A percentile compares a stretch with the other conserved stretches of the same genome.
phyloP scores from a whole-genome alignment of 2,329 filamentous ascomycete genomes.

The Huntiella savannae region DNA sequence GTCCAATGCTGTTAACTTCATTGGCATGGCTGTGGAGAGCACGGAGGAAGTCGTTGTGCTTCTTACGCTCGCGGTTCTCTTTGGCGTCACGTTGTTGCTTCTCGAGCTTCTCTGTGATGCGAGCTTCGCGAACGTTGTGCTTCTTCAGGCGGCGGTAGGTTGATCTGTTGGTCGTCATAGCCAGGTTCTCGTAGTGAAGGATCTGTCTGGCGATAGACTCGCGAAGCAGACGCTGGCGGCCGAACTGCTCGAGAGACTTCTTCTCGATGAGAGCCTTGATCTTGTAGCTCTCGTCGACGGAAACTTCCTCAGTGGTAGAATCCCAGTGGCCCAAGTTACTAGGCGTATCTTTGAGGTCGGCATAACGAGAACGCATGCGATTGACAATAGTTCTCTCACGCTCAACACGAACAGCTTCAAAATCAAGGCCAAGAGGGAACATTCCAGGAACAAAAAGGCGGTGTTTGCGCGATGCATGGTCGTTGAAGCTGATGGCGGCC shows the following conservation, averaged over 20 bases:
- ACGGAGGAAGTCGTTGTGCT: slow-evolving; percentile 78
- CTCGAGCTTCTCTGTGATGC: slow-evolving; percentile 96
- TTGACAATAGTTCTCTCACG: slow-evolving; percentile 80
- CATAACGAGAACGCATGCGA: slow-evolving; percentile 66
- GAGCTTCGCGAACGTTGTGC: slow-evolving; percentile 82
- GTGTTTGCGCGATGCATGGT: slow-evolving; percentile 58
- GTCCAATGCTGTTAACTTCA: slow-evolving; percentile 52
- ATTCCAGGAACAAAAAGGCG: slow-evolving; percentile 70
- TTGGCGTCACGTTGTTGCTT: slow-evolving; percentile 95
- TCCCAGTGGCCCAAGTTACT: slow-evolving; percentile 83
- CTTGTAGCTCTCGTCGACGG: slow-evolving; percentile 67
- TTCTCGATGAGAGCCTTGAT: slow-evolving; percentile 85
- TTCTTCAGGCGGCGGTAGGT: slow-evolving; percentile 92
- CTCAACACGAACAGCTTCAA: slow-evolving; percentile 70
- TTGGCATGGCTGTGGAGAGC: slow-evolving; percentile 67
- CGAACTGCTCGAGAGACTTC: slow-evolving; percentile 73
- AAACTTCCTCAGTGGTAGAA: slow-evolving; percentile 44
- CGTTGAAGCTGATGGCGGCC: slow-evolving; percentile 53
- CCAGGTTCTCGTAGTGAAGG: slow-evolving; percentile 87
- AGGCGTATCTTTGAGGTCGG: slow-evolving; percentile 65
- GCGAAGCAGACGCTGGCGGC: slow-evolving; percentile 71
- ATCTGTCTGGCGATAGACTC: slow-evolving; percentile 80
- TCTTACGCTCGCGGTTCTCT: slow-evolving; percentile 94
- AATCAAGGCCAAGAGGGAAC: slow-evolving; percentile 74
- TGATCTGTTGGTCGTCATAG: slow-evolving; percentile 88